These are phyloP conservation scores for Starmerella vitae DNA, from an alignment of 805 yeast genomes.

Conservation along the genomic window DNA sequence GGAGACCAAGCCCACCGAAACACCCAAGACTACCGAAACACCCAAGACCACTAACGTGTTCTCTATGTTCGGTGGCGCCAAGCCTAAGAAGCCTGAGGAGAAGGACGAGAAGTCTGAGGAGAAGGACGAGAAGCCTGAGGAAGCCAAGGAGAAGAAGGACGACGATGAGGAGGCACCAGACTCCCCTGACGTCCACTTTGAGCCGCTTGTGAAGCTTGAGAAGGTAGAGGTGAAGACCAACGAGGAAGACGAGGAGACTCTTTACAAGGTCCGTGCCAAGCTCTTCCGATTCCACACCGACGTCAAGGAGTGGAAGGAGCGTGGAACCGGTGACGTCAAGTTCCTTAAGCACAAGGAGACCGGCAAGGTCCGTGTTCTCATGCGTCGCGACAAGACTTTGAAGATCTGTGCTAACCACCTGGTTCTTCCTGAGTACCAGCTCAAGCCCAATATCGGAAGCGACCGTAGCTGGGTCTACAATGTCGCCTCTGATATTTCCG, in stretches of 20 bases:
- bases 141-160: constrained; percentile 27
- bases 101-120: constrained; percentile 33
- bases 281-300: constrained; percentile 60
- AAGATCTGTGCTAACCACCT: constrained; percentile 97
- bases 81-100: constrained; percentile 42
- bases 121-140: constrained; percentile 23
- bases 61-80: constrained; percentile 90
- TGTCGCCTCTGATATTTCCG: constrained; percentile 87
- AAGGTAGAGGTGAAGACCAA: constrained; percentile 93
- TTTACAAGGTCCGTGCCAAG: constrained; percentile 83
- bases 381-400: constrained; percentile 98
- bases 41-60: constrained; percentile 43
- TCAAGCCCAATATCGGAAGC: constrained; percentile 88
- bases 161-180: constrained; percentile 52
- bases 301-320: constrained; percentile 89
- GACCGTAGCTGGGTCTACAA: constrained; percentile 98
- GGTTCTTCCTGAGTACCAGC: constrained; percentile 55
- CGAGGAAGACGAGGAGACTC: constrained; percentile 77
- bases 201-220: constrained; percentile 88
- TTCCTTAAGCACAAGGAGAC: constrained; percentile 78
- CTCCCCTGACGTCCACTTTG: constrained; percentile 81
- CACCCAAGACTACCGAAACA: constrained; percentile 30
- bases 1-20: constrained; percentile 25
- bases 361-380: constrained; percentile 74
- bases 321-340: constrained; percentile 98